These are phyloP conservation scores for Thielaviopsis populi DNA, from an alignment of 2,329 filamentous ascomycete species.

Conservation along the genomic window DNA sequence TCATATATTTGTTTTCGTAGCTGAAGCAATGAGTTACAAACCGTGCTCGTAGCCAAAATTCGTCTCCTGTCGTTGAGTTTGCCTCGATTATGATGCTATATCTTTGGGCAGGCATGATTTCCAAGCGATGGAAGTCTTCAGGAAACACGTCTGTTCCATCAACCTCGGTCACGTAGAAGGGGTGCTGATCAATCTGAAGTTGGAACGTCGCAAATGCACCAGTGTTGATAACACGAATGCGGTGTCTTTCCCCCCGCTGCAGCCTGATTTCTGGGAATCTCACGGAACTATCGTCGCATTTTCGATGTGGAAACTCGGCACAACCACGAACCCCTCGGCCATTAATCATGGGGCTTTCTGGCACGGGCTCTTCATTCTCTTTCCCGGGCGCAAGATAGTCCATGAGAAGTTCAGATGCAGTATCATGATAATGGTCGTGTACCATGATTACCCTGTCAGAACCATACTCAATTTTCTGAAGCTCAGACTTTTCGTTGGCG, in stretches of 20 bases:
- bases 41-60: conserved; percentile 49
- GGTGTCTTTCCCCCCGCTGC: conserved; percentile 42
- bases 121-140: conserved; percentile 41
- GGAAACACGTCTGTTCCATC: conserved; percentile 54
- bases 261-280: conserved; percentile 31
- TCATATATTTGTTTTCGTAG: conserved; percentile 22
- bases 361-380: conserved; percentile 48
- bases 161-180: conserved; percentile 50
- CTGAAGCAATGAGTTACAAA: conserved; percentile 30
- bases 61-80: conserved; percentile 35
- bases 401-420: conserved; percentile 34
- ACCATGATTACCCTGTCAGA: conserved; percentile 48
- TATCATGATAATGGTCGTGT: conserved; percentile 59
- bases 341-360: conserved; percentile 50
- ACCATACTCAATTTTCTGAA: conserved; percentile 20
- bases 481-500: conserved; percentile 26
- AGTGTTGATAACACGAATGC: conserved; percentile 53
- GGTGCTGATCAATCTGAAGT: conserved; percentile 53
- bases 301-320: conserved; percentile 25
- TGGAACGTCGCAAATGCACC: conserved; percentile 60
- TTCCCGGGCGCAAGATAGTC: conserved; percentile 40
- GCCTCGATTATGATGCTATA: conserved; percentile 52
- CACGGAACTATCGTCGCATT: conserved; percentile 30
- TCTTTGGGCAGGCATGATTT: conserved; percentile 54
- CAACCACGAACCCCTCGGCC: conserved; percentile 29